phyloP scores from a whole-genome alignment of 192 early-diverging fungal species.

The Backusella psychrophila region DNA sequence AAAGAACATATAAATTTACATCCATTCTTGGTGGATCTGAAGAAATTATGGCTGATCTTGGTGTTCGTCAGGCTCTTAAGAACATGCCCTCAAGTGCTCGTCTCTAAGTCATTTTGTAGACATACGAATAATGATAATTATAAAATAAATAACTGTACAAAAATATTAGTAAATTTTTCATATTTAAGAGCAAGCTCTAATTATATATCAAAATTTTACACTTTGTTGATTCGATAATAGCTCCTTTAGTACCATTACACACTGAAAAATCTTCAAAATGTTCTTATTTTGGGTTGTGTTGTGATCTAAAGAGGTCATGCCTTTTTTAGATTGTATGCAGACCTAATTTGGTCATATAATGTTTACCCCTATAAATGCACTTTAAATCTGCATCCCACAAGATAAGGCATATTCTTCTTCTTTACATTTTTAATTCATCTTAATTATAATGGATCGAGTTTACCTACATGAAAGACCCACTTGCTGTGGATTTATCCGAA shows the following conservation, averaged over 20 bases:
- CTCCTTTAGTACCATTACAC: neutral
- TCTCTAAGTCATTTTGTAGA: conserved; percentile 1
- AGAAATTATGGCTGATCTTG: conserved; percentile 55
- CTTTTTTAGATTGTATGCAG: neutral
- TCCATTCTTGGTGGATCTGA: conserved; percentile 42
- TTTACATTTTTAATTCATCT: neutral
- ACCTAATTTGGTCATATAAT: neutral
- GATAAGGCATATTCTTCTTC: neutral
- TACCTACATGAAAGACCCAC: neutral
- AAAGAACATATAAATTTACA: conserved; percentile 56
- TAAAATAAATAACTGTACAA: neutral
- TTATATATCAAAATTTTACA: neutral
- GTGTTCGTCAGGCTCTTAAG: conserved; percentile 33
- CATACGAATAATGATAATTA: neutral
- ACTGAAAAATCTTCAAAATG: neutral
- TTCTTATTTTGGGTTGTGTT: neutral
- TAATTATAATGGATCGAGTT: neutral
- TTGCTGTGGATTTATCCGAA: neutral
- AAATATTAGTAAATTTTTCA: too few relatives aligned
- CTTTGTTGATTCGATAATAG: neutral
- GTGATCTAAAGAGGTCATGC: neutral
- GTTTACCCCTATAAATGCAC: neutral
- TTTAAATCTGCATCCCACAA: neutral
- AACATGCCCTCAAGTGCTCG: conserved; percentile 31
- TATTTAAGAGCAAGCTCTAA: neutral